Evolutionary conservation across 352 stramenopile genomes (phyloP).

Genomic region (Bremia lactucae): DNA sequence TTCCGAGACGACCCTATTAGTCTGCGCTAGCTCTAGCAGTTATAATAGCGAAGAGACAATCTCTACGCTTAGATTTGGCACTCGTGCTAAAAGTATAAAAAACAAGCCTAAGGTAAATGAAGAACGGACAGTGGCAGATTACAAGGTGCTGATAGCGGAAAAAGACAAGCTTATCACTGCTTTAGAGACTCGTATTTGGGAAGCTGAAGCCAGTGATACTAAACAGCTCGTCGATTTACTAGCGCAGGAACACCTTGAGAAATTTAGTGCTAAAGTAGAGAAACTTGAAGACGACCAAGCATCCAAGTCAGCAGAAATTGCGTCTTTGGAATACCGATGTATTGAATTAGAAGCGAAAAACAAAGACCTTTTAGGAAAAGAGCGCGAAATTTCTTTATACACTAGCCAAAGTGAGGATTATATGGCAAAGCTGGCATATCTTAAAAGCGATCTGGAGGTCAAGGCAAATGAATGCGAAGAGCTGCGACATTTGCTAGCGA

Average conservation of each 20-base stretch:
- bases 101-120: slow-evolving; percentile 75
- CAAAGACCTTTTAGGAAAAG: slow-evolving; percentile 28
- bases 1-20: slow-evolving; percentile 57
- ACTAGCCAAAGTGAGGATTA: slow-evolving; percentile 40
- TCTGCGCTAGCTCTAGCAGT: slow-evolving; percentile 52
- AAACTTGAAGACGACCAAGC: slow-evolving; percentile 52
- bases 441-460: slow-evolving; percentile 37
- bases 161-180: slow-evolving; percentile 46
- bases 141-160: slow-evolving; percentile 46
- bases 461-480: slow-evolving; percentile 43
- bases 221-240: slow-evolving; percentile 17
- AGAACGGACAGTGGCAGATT: slow-evolving; percentile 84
- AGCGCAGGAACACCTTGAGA: slow-evolving; percentile 34
- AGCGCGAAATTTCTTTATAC: slow-evolving; percentile 27
- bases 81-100: slow-evolving; percentile 68
- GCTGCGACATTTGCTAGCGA: slow-evolving; percentile 28
- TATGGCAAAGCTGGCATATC: slow-evolving; percentile 33
- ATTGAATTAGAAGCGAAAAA: slow-evolving; percentile 34
- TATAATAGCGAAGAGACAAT: slow-evolving; percentile 69
- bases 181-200: slow-evolving; percentile 26
- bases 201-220: slow-evolving; percentile 6
- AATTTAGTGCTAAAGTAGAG: slow-evolving; percentile 39
- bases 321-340: slow-evolving; percentile 44
- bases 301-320: slow-evolving; percentile 38
- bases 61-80: slow-evolving; percentile 64